Evolutionary conservation across 2,329 filamentous ascomycete genomes (phyloP), one percentile per base, ranked within the genome.

Genomic region (Cordyceps cateniannulata): DNA sequence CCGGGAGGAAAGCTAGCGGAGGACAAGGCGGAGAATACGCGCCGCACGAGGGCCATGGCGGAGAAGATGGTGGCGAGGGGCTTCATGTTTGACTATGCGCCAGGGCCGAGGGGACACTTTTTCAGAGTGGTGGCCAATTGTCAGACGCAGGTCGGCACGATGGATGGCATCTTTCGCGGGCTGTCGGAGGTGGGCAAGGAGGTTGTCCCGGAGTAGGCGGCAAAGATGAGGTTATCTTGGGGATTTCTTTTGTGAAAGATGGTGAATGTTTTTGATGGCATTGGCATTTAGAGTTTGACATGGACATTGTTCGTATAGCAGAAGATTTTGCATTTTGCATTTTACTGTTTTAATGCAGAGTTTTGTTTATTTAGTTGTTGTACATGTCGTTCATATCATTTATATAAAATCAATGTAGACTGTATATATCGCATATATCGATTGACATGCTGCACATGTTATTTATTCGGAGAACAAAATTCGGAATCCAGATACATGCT

Each of bases 11-110:
- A 72, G 61, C 64, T 89, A 48, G 66, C 73, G 0, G 71, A 71
- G 0, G 72, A 77, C 14, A 63, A 69, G 3, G 73, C 72, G 40
- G 73, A 72, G 58, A 85, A 85, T 68, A 83, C 81, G 42, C 67
- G 71, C 35, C 72, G 75, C 44, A 85, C 83, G 35, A 73, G 76
- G 64, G 70, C 65, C 10, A 81, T 84, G 68, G 81, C 79, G 1
- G 69, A 70, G 54, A 74, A 68, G 65, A 71, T 85, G 63, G 75
- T 84, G 10, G 63, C 67, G 2, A 71, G 81, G 51, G 83, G 83
- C 0, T 85, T 81, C 73, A 85, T 85, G 83, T 71, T 84, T 1
- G 83, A 85, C 66, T 85, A 84, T 65, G 81, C 83, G 18, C 82
- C 82, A 0, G 83, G 82, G 1, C 74, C 78, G 10, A 73, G 70